Conservation (phyloP, 192 early-diverging fungal species). For the Jimgerdemannia flammicorona region DNA sequence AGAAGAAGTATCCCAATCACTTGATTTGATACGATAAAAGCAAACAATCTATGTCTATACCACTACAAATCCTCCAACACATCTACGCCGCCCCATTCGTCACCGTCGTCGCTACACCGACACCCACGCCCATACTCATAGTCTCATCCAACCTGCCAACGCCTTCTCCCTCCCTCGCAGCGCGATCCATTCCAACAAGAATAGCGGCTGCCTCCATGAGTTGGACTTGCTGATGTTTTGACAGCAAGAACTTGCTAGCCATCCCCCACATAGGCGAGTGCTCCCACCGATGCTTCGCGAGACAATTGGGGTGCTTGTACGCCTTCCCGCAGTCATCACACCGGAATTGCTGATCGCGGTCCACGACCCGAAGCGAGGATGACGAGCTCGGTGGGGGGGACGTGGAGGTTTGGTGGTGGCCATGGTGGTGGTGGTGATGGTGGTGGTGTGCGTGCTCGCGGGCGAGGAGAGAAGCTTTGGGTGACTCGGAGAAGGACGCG, state of each 20-base stretch:
- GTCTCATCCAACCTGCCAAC: neutral
- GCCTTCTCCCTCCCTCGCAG: neutral
- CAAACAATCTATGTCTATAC: too few relatives aligned
- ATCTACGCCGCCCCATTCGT: neutral
- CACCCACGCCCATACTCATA: neutral
- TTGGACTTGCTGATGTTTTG: conserved; percentile 69
- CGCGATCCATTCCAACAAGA: conserved; percentile 44
- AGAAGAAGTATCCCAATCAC: too few relatives aligned
- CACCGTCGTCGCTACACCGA: neutral
- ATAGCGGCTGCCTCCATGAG: conserved; percentile 64
- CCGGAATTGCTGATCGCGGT: conserved; percentile 10
- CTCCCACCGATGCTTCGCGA: conserved; percentile 67
- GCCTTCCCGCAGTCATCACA: conserved; percentile 60
- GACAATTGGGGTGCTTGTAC: conserved; percentile 63
- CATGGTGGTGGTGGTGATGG: neutral
- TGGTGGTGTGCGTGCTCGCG: neutral
- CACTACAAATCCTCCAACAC: neutral
- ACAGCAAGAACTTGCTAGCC: conserved; percentile 49
- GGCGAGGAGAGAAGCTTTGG: neutral
- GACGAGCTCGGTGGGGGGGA: neutral
- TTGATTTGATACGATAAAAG: too few relatives aligned
- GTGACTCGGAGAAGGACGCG: conserved; percentile 15
- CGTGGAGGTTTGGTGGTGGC: neutral
- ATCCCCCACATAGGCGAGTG: conserved; percentile 64
- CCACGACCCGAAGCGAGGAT: neutral